Base-by-base conservation (phyloP, 73 alveolate genomes). In the Symbiodinium natans region DNA sequence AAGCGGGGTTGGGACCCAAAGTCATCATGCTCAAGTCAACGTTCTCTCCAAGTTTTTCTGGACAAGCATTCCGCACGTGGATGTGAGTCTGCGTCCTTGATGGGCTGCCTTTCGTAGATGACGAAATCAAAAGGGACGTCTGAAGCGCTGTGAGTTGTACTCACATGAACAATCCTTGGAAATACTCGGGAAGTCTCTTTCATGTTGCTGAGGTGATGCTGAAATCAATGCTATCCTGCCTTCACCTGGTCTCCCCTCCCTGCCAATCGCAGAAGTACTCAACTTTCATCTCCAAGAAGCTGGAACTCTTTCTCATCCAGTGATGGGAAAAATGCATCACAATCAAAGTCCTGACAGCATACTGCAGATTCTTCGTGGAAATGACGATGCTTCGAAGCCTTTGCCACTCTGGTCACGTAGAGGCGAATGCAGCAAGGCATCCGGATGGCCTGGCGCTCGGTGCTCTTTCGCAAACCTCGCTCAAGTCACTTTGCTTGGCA, bases 401-500 rank as follows among this genome's bases (percentile, higher is more conserved):
- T 83, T 56, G 98, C 99, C 46, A 99, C 98, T 41, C 99, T 98
- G 27, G 99, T 99, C 43, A 99, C 56, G 99, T 99, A 99, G 54
- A 99, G 83, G 34, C 99, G 99, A 46, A 90, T 74, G 86, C 98
- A 92, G 83, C 52, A 31, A 8, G 83, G 38, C 92, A 92, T 75
- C 38, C 68, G 71, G 59, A 92, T 92, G 68, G 98, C 97, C 95
- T 88, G 74, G 59, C 13, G 59, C 59, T 48, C 63, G 17, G 63
- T 17, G 63, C 23, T 17, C 8, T 48, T 17, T 8, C 63, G 63
- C 63, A 48, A 10, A n/a, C n/a, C n/a, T n/a, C n/a, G n/a, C n/a
- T n/a, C n/a, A n/a, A n/a, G n/a, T n/a, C n/a, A n/a, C n/a, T n/a
- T n/a, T n/a, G 63, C 63, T 48, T 8, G 8, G 63, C 8, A 31